Base-by-base conservation (phyloP, 228 moss, liverwort and hornwort species). In the Sphagnum magellanicum region DNA sequence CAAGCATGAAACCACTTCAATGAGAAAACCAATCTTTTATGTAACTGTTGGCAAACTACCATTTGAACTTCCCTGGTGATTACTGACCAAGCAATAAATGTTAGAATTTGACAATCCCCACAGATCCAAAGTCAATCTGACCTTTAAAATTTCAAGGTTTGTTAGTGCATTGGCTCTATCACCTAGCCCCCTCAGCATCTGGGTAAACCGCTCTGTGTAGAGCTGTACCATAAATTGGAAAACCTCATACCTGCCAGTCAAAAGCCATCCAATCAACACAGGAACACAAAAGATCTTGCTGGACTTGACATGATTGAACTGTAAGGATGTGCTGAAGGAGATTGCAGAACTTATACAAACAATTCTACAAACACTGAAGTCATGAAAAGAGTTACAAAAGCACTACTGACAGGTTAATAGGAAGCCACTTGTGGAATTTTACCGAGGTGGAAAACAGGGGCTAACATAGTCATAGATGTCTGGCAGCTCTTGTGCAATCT, bases 161-260 rank as follows among this genome's bases (percentile, higher is more conserved):
- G 79, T 76, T 70, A 98, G 74, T 70, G 93, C 88, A 67, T 70
- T 88, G 51, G 98, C 92, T 80, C 98, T 88, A 67, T 98, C 98
- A 60, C 98, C 98, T 63, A 98, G 90, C 63, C 81, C 86, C 67
- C 98, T 90, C 71, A 98, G 86, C 98, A 98, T 98, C 78, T 94
- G 94, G 68, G 94, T 90, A 76, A 98, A 98, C 49, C 98, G 92
- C 77, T 98, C 98, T 4, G 98, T 98, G 79, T 94, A 98, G 59
- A 98, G 89, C 77, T 98, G 98, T 66, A 94, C 93, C 70, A 92
- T 84, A 72, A 94, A 84, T 83, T 93, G 94, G 79, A 98, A 98
- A 68, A 98, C 84, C 64, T 98, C 94, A 72, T 93, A 98, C 77
- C 95, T 96, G 91, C 84, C 48, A 49, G 32, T 32, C 17, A 66